Conservation (phyloP, 345 rosid species). For the Eucalyptus marginata region DNA sequence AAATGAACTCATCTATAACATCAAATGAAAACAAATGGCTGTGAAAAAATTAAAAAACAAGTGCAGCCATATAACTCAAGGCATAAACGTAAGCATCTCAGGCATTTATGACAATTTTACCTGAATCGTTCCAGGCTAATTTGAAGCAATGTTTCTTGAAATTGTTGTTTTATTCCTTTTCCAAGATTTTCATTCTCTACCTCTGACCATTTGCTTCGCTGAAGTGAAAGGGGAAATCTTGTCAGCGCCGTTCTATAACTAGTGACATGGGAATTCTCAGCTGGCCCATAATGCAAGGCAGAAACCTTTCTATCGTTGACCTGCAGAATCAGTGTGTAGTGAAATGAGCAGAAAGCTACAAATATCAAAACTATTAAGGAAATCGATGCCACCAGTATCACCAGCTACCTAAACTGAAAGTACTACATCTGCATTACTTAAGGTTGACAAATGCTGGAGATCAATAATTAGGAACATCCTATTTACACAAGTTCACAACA, state of each 20-base stretch:
- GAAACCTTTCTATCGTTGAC: slow-evolving; percentile 31
- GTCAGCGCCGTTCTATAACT: slow-evolving; percentile 42
- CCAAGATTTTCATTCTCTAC: slow-evolving; percentile 60
- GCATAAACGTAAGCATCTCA: not conserved
- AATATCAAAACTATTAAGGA: not conserved
- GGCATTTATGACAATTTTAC: slow-evolving; percentile 9
- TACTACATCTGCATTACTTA: not conserved
- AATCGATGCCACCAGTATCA: not conserved
- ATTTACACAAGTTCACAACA: not conserved
- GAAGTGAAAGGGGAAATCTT: slow-evolving; percentile 35
- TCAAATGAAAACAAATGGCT: not conserved
- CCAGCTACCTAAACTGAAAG: not conserved
- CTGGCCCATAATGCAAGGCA: slow-evolving; percentile 46
- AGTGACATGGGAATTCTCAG: slow-evolving; percentile 57
- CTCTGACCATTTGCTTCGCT: slow-evolving; percentile 60
- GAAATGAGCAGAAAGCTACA: not conserved
- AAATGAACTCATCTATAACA: not conserved
- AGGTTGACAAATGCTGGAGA: not conserved
- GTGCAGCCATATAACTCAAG: not conserved
- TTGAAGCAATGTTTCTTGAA: slow-evolving; percentile 55
- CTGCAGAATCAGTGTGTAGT: slow-evolving; percentile 23
- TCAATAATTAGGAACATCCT: not conserved
- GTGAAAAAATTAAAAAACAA: not conserved
- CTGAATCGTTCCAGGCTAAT: slow-evolving; percentile 48
- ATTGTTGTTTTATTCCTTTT: slow-evolving; percentile 64